phyloP scores from a whole-genome alignment of 208 protist genomes.

The Trypanosoma avium region DNA sequence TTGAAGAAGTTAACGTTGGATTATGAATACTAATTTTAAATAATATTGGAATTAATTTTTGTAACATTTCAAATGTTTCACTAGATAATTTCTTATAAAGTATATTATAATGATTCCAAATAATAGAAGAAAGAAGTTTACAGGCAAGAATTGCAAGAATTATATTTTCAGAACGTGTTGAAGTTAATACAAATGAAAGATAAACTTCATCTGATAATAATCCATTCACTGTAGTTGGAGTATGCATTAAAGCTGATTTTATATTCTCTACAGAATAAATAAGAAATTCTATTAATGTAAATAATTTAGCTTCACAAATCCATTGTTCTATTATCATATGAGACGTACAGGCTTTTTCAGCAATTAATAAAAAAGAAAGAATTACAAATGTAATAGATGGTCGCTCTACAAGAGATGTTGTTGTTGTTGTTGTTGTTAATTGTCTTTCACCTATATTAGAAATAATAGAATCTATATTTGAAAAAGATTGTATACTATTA shows the following conservation, averaged over 20 bases:
- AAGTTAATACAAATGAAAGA: constrained; percentile 46
- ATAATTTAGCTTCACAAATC: constrained; percentile 29
- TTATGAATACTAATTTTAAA: constrained; percentile 64
- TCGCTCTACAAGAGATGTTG: constrained; percentile 37
- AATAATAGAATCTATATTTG: too few relatives aligned
- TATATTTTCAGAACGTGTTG: constrained; percentile 45
- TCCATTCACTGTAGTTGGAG: constrained; percentile 58
- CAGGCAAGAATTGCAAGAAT: constrained; percentile 60
- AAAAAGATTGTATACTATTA: too few relatives aligned
- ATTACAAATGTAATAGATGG: constrained; percentile 57
- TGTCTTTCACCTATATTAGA: too few relatives aligned
- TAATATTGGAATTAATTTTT: constrained; percentile 51
- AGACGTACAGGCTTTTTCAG: constrained; percentile 25
- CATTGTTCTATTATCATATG: constrained; percentile 31
- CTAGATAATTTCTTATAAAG: constrained; percentile 16
- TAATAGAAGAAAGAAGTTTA: constrained; percentile 58
- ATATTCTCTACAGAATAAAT: constrained; percentile 38
- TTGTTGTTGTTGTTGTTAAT: too few relatives aligned
- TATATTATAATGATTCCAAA: constrained; percentile 33
- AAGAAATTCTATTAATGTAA: constrained; percentile 30
- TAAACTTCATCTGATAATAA: constrained; percentile 81
- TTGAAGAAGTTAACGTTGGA: constrained; percentile 56
- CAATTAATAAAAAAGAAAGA: constrained; percentile 51
- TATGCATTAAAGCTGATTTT: constrained; percentile 56
- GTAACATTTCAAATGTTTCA: constrained; percentile 27